A percentile compares a stretch with the other conserved stretches of the same genome.
These are phyloP conservation scores for Botrytis byssoidea DNA, from an alignment of 2,329 filamentous ascomycete species.

Conservation along the genomic window DNA sequence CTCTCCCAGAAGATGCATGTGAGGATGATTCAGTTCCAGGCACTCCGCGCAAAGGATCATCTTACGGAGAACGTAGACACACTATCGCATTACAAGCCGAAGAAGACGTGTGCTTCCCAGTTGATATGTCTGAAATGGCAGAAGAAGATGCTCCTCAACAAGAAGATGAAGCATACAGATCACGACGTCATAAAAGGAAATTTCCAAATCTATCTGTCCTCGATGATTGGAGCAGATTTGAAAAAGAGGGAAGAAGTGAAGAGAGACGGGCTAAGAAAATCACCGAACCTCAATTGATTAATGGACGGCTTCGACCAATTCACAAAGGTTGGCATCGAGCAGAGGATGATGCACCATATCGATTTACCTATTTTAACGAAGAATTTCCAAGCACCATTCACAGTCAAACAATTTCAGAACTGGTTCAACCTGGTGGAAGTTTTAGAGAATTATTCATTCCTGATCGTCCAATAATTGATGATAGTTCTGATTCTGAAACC, in stretches of 20 bases:
- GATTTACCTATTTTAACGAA: constrained; percentile 99
- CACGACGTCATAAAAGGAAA: constrained; percentile 59
- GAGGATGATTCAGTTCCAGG: constrained; percentile 37
- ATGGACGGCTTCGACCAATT: constrained; percentile 80
- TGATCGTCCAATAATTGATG: constrained; percentile 72
- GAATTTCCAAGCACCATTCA: constrained; percentile 95
- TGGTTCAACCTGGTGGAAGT: constrained; percentile 78
- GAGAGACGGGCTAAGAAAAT: constrained; percentile 86
- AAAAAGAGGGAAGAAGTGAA: constrained; percentile 84
- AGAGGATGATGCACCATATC: constrained; percentile 86
- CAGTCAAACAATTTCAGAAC: constrained; percentile 89
- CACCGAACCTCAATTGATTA: constrained; percentile 88
- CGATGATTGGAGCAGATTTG: constrained; percentile 85
- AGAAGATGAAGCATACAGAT: constrained; percentile 44
- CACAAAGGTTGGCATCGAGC: constrained; percentile 80
- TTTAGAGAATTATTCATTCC: constrained; percentile 91
- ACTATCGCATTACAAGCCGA: constrained; percentile 65
- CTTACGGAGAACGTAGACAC: constrained; percentile 47
- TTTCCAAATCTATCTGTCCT: constrained; percentile 86
- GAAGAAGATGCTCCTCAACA: constrained; percentile 66
- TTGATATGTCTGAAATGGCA: constrained; percentile 75
- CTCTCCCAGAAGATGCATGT: constrained; percentile 26
- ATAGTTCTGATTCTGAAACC: constrained; percentile 65
- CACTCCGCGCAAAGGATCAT: constrained; percentile 31
- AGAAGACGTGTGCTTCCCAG: constrained; percentile 91